These are phyloP conservation scores for Cryptosporidium meleagridis DNA, from an alignment of 169 alveolate genomes.

Conservation along the genomic window DNA sequence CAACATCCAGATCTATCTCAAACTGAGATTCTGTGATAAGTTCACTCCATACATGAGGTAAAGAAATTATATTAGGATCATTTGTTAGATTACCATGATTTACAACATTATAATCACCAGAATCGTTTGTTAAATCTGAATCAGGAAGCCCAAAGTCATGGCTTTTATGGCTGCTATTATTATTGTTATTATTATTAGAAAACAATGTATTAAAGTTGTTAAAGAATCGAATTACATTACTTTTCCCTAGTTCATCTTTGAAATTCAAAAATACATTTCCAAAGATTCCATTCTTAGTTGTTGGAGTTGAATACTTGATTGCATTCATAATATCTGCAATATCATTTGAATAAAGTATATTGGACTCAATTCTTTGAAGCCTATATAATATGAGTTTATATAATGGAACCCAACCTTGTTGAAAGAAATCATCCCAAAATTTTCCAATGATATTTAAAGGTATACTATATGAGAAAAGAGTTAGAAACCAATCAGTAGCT, in stretches of 20 bases:
- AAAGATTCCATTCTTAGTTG: constrained; percentile 56
- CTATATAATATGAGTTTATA: constrained; percentile 81
- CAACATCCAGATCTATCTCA: constrained; percentile 51
- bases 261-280: constrained; percentile 23
- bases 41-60: constrained; percentile 67
- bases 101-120: not conserved
- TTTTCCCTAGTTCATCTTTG: constrained; percentile 44
- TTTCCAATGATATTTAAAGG: constrained; percentile 78
- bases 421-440: constrained; percentile 84
- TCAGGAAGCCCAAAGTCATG: not conserved
- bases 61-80: constrained; percentile 58
- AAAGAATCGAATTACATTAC: constrained; percentile 7
- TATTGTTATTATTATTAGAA: not conserved
- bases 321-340: constrained; percentile 77
- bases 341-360: constrained; percentile 51
- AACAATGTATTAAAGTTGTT: not conserved
- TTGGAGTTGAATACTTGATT: constrained; percentile 71
- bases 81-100: constrained; percentile 9
- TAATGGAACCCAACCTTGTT: constrained; percentile 85
- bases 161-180: not conserved
- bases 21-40: constrained; percentile 48
- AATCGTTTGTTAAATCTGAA: not conserved
- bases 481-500: constrained; percentile 87
- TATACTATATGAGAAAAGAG: constrained; percentile 84
- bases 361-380: constrained; percentile 74